Evolutionary conservation across 768 basidiomycete species (phyloP).

Genomic region (Boletus rex-veris): DNA sequence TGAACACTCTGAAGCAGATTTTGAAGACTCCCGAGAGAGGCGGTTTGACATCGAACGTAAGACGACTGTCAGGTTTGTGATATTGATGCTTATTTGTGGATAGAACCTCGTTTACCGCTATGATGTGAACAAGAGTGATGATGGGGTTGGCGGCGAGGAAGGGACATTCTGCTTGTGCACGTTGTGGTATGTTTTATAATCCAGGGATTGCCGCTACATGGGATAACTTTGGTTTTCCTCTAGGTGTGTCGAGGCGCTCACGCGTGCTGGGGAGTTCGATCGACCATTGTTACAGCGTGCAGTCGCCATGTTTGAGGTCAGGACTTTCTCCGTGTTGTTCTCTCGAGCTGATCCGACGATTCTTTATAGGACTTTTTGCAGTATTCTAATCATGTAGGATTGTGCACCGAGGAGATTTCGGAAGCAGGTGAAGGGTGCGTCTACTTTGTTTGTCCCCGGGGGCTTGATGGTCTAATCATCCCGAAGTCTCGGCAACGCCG

Average conservation of each 20-base stretch:
- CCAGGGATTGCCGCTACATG: neutral
- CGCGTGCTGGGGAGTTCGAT: conserved; percentile 82
- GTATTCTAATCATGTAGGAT: conserved; percentile 82
- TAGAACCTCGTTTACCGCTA: conserved; percentile 88
- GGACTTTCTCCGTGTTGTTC: conserved; percentile 6
- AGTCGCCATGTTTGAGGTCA: conserved; percentile 86
- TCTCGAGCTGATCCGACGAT: neutral
- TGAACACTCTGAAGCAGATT: conserved; percentile 79
- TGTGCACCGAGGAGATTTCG: conserved; percentile 85
- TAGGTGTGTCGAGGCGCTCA: conserved; percentile 87
- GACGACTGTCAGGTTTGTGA: neutral
- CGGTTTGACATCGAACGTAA: conserved; percentile 83
- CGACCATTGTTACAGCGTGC: conserved; percentile 60
- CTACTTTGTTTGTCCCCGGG: neutral
- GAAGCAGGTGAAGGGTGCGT: conserved; percentile 79
- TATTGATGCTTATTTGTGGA: conserved; percentile 1
- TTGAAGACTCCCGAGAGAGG: conserved; percentile 86
- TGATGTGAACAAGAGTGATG: conserved; percentile 79
- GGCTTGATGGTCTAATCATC: neutral
- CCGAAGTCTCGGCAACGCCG: conserved; percentile 74
- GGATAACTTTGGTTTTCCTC: neutral
- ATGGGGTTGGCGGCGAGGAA: conserved; percentile 95
- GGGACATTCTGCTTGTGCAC: conserved; percentile 93
- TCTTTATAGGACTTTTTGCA: conserved; percentile 62
- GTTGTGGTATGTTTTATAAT: conserved; percentile 50